Conservation (phyloP, 176 grass and related monocot species). For the Carex parvula region DNA sequence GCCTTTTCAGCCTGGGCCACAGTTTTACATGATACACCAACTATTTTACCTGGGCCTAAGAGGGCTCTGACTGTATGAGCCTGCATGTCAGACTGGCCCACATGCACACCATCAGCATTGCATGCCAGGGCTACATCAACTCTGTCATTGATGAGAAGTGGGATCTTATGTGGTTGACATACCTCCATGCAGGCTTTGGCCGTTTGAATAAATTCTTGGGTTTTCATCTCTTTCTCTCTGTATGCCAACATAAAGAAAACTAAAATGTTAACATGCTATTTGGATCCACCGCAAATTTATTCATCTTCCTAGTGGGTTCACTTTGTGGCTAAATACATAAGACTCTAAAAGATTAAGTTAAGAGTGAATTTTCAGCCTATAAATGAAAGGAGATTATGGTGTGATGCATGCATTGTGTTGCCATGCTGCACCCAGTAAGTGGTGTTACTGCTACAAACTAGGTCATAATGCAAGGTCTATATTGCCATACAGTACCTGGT, state of each 20-base stretch:
- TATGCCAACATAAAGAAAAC: constrained; percentile 9
- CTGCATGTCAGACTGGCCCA: constrained; percentile 81
- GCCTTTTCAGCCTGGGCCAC: constrained; percentile 55
- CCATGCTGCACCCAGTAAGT: background rate
- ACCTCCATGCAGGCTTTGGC: constrained; percentile 60
- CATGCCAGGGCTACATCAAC: constrained; percentile 76
- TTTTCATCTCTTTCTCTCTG: constrained; percentile 76
- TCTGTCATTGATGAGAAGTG: constrained; percentile 81
- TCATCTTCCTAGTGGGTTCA: background rate
- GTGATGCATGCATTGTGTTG: background rate
- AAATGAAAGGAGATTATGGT: constrained; percentile 5
- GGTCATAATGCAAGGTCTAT: background rate
- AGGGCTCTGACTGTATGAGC: constrained; percentile 42
- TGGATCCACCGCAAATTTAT: background rate
- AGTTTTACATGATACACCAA: constrained; percentile 87
- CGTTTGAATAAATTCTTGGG: constrained; percentile 60
- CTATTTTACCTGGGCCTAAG: constrained; percentile 70
- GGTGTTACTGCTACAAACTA: background rate
- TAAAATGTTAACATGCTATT: constrained; percentile 5
- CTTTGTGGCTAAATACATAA: background rate
- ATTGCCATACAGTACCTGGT: background rate
- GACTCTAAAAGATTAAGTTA: background rate
- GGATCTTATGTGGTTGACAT: constrained; percentile 58
- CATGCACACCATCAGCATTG: constrained; percentile 76
- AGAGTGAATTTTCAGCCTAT: constrained; percentile 5